These are phyloP conservation scores for Cytospora chrysosperma DNA, from an alignment of 2,329 filamentous ascomycete genomes.

Conservation along the genomic window DNA sequence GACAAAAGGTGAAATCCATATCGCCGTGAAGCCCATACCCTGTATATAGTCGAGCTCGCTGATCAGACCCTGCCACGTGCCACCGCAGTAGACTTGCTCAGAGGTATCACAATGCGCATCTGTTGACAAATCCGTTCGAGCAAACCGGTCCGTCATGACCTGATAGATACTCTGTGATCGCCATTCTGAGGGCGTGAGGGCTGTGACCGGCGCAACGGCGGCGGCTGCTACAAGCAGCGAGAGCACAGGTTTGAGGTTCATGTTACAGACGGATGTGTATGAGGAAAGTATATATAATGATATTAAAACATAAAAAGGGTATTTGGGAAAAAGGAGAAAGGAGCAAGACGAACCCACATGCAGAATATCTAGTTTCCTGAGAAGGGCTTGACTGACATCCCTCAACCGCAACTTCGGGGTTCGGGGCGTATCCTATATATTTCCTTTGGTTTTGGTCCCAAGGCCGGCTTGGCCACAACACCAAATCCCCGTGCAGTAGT, in stretches of 20 bases:
- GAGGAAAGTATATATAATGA: too few species aligned
- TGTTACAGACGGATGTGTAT: background rate
- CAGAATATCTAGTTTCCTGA: background rate
- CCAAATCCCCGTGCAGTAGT: background rate
- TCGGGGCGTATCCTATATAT: constrained; percentile 4
- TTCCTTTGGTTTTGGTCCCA: background rate
- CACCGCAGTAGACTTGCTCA: constrained; percentile 45
- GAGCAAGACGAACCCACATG: background rate
- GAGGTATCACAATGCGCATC: constrained; percentile 34
- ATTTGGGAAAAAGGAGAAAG: background rate
- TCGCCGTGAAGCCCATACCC: constrained; percentile 40
- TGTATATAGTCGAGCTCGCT: constrained; percentile 50
- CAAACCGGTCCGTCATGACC: constrained; percentile 45
- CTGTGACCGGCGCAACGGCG: constrained; percentile 4
- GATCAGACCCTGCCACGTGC: constrained; percentile 47
- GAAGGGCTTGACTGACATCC: background rate
- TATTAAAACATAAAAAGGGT: background rate
- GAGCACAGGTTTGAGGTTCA: constrained; percentile 3
- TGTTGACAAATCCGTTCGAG: constrained; percentile 38
- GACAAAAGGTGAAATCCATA: constrained; percentile 49
- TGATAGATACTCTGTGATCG: constrained; percentile 44
- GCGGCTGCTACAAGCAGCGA: constrained; percentile 8
- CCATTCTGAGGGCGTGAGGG: constrained; percentile 31
- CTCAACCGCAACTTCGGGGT: background rate
- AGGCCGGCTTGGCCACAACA: background rate